Evolutionary conservation across 306 rosid species (phyloP), one percentile per base, ranked within the genome.

Genomic region (Cajanus cajan): DNA sequence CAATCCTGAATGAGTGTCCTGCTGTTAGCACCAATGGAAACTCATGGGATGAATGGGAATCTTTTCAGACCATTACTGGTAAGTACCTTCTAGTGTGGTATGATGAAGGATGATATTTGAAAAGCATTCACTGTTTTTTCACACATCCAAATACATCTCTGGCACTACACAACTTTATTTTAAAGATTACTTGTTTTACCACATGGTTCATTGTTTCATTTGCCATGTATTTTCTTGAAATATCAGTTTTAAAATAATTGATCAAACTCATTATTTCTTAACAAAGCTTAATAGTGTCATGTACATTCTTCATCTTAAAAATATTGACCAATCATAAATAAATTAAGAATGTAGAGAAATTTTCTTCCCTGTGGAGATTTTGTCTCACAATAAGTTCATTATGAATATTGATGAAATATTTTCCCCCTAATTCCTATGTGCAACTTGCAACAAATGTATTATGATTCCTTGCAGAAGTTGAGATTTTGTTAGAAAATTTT

Each of bases 1-100:
- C 90, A 4, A 82, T 89, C 74, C 81, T 86, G 70, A 88, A 86
- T 40, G 96, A 84, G 61, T 81, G 86, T 80, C 86, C 83, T 47
- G 90, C 91, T 76, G 80, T 89, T 64, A 81, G 84, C 83, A 82
- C 90, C 50, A 81, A 80, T 24, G 86, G 85, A 77, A 88, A 94
- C 73, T 85, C 97, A 6, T 74, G 89, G 74, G 94, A 90, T 71
- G 92, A 85, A 65, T 83, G 50, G 65, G 81, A 48, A 15, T 78
- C 83, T 66, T 69, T 82, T 36, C 85, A 77, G 83, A 79, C 86
- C 86, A 65, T 88, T 70, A 78, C 76, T 18, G 96, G 98, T 94
- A 76, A 88, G 93, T 78, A 28, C 75, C 52, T 76, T 57, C 84
- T 45, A 55, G 37, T 64, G 48, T 24, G 9, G 68, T 63, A 54